A percentile compares a stretch with the other conserved stretches of the same genome.
These are phyloP conservation scores for Hanseniaspora gamundiae DNA, from an alignment of 1,139 yeast species.

Conservation along the genomic window DNA sequence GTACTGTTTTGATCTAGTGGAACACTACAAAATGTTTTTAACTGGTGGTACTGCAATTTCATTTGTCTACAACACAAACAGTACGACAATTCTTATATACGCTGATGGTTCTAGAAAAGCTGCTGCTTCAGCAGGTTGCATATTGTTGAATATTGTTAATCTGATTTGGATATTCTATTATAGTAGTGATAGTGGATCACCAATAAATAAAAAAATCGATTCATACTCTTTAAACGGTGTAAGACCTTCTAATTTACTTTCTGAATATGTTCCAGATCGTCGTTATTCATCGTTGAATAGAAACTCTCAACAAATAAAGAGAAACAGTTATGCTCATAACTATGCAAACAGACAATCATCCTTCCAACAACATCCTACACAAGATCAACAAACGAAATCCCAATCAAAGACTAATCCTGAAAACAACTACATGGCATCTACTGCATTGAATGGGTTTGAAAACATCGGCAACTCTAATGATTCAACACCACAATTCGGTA, in stretches of 20 bases:
- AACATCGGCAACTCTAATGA: conserved; percentile 7
- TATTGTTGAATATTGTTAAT: conserved; percentile 69
- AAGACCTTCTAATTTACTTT: conserved; percentile 25
- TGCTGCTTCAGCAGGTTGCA: conserved; percentile 90
- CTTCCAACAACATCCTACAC: not conserved
- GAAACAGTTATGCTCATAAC: conserved; percentile 7
- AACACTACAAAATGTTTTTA: conserved; percentile 45
- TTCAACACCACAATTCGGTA: not conserved
- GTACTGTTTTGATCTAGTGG: conserved; percentile 57
- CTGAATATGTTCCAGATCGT: conserved; percentile 10
- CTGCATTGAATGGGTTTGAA: conserved; percentile 29
- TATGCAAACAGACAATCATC: conserved; percentile 1
- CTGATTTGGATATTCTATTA: conserved; percentile 75
- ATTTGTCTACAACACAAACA: conserved; percentile 70
- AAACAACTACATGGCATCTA: conserved; percentile 25
- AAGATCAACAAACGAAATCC: no score
- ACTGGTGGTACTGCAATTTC: conserved; percentile 34
- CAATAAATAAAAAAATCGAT: conserved; percentile 74
- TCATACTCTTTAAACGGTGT: conserved; percentile 45
- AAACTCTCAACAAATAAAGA: not conserved
- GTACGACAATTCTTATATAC: conserved; percentile 72
- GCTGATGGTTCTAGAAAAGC: conserved; percentile 49
- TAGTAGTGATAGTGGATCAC: conserved; percentile 71
- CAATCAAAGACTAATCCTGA: not conserved
- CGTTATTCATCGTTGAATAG: conserved; percentile 5